Percentiles rank a stretch among this genome's conserved stretches.
phyloP scores from a whole-genome alignment of 805 yeast genomes.

The Pichia scutulata region DNA sequence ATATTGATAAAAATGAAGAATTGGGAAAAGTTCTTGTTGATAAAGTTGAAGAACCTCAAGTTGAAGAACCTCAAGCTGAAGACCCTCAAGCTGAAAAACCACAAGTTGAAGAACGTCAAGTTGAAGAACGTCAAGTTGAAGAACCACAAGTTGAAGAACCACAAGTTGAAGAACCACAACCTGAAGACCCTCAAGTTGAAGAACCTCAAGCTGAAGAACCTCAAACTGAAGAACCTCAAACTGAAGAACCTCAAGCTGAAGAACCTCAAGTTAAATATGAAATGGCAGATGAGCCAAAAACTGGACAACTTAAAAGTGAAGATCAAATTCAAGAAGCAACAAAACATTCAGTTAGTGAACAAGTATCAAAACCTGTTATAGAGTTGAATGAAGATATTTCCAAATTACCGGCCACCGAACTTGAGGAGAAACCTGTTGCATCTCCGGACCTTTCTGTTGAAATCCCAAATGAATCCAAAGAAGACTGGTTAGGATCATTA shows the following conservation, averaged over 20 bases:
- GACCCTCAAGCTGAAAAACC: neutral
- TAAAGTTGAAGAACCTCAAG: neutral
- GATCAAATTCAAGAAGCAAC: conserved; percentile 1
- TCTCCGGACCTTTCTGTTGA: neutral
- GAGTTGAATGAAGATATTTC: neutral
- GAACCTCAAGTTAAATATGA: neutral
- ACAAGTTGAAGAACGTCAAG: neutral
- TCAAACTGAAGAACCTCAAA: neutral
- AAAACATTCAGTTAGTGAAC: neutral
- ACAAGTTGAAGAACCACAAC: neutral
- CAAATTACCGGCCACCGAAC: neutral
- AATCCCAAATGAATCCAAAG: neutral
- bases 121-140: conserved; percentile 1
- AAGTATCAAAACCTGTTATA: neutral
- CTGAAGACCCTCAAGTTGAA: neutral
- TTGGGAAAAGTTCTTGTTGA: conserved; percentile 5
- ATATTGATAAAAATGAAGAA: conserved; percentile 1
- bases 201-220: neutral
- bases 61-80: neutral
- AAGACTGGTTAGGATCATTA: conserved; percentile 12
- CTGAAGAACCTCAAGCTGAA: neutral
- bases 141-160: neutral
- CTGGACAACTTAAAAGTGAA: neutral
- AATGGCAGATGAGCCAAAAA: neutral
- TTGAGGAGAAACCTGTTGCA: neutral